Evolutionary conservation across 495 filamentous ascomycete species (phyloP), one percentile per base, ranked within the genome.

Genomic region (Penicillium herquei): DNA sequence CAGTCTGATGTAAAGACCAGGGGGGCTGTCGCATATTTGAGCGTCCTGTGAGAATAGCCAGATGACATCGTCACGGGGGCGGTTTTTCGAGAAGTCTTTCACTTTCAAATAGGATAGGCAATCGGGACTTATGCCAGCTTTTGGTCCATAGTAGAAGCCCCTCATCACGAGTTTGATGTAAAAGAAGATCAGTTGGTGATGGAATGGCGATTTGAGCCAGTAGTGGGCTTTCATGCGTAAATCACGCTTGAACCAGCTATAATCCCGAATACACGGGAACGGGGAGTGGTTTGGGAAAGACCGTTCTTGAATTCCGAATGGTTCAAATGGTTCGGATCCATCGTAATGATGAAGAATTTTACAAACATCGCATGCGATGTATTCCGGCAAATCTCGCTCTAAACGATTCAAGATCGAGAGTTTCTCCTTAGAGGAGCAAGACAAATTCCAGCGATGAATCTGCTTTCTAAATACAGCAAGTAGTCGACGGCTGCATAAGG

Each of bases 301-400:
- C n/a, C 45, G 47, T 41, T 33, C 44, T 41, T 33, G 50, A 5
- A 54, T 30, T 41, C 58, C 49, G 31, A 61, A 54, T 32, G 50
- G 46, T 35, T 61, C 50, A 42, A 61, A 54, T 32, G 50, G 46
- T 35, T 61, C 50, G 37, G 58, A 54, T 35, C 58, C 58, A 43
- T 57, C 54, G 51, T 61, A 61, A 31, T 14, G 49, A 48, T 61
- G 58, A 41, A 61, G 54, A 51, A 57, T 3, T 39, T 57, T 35
- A 40, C 46, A 57, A 40, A 47, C 31, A 51, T 61, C 40, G 41
- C 58, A 61, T 45, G 58, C 49, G n/a, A 61, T 57, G 39, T 57
- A 57, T 46, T 46, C 40, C 34, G 54, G 58, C 10, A 35, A 11
- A 30, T 57, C 58, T 37, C 54, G n/a, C 51, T 61, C 54, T 26